phyloP scores from a whole-genome alignment of 2,329 filamentous ascomycete species.

The Sarocladium brachiariae region DNA sequence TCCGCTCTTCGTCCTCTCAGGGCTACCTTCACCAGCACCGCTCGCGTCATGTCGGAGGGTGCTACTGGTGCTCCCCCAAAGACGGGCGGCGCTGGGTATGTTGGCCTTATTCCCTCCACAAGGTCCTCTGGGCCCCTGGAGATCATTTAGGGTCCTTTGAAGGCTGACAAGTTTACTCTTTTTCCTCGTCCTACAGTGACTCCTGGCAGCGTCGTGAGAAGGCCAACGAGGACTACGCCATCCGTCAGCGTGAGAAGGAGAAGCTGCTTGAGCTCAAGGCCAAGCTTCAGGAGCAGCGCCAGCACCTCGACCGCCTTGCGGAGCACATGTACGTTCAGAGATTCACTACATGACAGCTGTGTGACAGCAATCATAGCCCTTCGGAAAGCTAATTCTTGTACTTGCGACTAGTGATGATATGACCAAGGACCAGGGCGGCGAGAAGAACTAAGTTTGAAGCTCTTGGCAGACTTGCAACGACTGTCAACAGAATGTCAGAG shows the following conservation, averaged over 20 bases:
- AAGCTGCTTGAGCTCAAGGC: conserved; percentile 72
- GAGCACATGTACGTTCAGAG: conserved; percentile 78
- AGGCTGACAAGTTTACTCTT: no score
- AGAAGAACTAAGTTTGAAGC: conserved; percentile 45
- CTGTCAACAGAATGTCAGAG: background rate
- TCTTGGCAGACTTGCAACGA: background rate
- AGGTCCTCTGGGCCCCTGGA: background rate
- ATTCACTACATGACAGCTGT: no score
- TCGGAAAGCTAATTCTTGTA: background rate
- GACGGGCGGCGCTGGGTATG: conserved; percentile 45
- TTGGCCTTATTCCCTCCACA: background rate
- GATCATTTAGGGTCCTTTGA: no score
- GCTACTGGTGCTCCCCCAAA: conserved; percentile 59
- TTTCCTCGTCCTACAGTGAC: conserved; percentile 53
- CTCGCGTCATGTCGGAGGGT: conserved; percentile 59
- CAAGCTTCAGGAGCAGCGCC: conserved; percentile 69
- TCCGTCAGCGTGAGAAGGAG: conserved; percentile 80
- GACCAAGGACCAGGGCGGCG: conserved; percentile 64
- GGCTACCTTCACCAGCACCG: conserved; percentile 56
- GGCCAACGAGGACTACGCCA: conserved; percentile 77
- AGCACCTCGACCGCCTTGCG: conserved; percentile 77
- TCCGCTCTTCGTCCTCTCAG: conserved; percentile 46
- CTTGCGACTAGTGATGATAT: conserved; percentile 65
- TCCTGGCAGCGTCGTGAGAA: conserved; percentile 88
- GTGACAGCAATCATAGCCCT: background rate